Evolutionary conservation across 1,284 basidiomycete species (phyloP), one percentile per base, ranked within the genome.

Genomic region (Trametes polyzona): DNA sequence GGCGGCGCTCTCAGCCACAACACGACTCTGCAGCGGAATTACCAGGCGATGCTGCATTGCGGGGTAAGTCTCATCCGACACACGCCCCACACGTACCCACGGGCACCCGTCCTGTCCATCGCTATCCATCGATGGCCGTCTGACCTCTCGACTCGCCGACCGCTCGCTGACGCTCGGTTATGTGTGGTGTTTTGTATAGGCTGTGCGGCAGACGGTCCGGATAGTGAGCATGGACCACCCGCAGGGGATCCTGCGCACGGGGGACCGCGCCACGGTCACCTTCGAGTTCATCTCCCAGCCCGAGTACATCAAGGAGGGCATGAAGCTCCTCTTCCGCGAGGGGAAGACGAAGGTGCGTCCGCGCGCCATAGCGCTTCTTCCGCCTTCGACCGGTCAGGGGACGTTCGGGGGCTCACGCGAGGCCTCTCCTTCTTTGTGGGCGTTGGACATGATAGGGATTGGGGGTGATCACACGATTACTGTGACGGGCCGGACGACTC

Each of bases 251-350:
- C 78, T 96, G 33, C 86, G 95, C 23, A 97, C 95, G 0, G 95
- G 95, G 10, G 95, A 97, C 69, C 83, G 94, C 35, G 90, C 93
- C 4, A 93, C 88, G 2, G 93, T 97, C 12, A 84, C 86, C 26
- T 97, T 98, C 66, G 93, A 96, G 72, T 95, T 95, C 67, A 90
- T 95, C 60, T 88, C 90, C 10, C 90, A 90, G 54, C 91, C 93
- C 1, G 95, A 97, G 76, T 96, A 87, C 70, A 79, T 97, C 65
- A 95, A 95, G 72, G 88, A 88, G 65, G 95, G 95, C 8, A 93
- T 94, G 86, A 92, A 95, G 71, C 79, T 97, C 27, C 74, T 97
- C 16, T 93, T 96, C 71, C 81, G 95, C 46, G 95, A 97, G 73
- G 95, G 94, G 5, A 94, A 93, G 77, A 96, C 94, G 1, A 96